Evolutionary conservation across 768 basidiomycete species (phyloP).

Genomic region (Austroboletus festivus): DNA sequence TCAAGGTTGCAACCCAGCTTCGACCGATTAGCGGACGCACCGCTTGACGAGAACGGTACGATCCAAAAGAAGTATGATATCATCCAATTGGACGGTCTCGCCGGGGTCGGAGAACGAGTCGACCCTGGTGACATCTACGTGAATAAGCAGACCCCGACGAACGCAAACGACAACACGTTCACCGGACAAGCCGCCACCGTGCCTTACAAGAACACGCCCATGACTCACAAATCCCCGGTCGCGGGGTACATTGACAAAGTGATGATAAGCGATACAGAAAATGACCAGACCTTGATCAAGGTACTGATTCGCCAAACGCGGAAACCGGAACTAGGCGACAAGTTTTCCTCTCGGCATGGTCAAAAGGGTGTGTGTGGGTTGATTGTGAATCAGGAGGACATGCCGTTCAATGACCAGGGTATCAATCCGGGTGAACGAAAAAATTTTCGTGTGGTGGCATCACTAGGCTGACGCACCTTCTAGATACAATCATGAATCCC

Average conservation of each 20-base stretch:
- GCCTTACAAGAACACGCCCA: conserved; percentile 88
- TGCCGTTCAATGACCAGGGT: conserved; percentile 99
- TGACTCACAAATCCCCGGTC: conserved; percentile 92
- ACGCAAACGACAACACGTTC: conserved; percentile 89
- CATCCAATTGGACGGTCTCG: conserved; percentile 89
- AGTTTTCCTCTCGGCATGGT: conserved; percentile 96
- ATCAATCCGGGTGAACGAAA: conserved; percentile 72
- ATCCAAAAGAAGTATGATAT: conserved; percentile 84
- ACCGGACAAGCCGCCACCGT: conserved; percentile 79
- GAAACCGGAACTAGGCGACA: conserved; percentile 95
- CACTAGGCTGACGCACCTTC: conserved; percentile 11
- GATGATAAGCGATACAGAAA: conserved; percentile 94
- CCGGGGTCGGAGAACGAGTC: conserved; percentile 91
- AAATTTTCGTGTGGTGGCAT: neutral
- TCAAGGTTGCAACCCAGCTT: conserved; percentile 45
- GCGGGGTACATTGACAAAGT: conserved; percentile 97
- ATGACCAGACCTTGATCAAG: conserved; percentile 95
- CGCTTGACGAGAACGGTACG: conserved; percentile 77
- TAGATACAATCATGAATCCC: conserved; percentile 99
- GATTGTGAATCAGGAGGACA: conserved; percentile 97
- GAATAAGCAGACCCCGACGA: conserved; percentile 94
- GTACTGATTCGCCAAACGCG: conserved; percentile 96
- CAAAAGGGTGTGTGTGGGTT: conserved; percentile 99
- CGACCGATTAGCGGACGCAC: conserved; percentile 93
- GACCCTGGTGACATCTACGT: conserved; percentile 92